A percentile compares a stretch with the other conserved stretches of the same genome.
Conservation (phyloP, 805 yeast species). For the Metschnikowia reukaufii region DNA sequence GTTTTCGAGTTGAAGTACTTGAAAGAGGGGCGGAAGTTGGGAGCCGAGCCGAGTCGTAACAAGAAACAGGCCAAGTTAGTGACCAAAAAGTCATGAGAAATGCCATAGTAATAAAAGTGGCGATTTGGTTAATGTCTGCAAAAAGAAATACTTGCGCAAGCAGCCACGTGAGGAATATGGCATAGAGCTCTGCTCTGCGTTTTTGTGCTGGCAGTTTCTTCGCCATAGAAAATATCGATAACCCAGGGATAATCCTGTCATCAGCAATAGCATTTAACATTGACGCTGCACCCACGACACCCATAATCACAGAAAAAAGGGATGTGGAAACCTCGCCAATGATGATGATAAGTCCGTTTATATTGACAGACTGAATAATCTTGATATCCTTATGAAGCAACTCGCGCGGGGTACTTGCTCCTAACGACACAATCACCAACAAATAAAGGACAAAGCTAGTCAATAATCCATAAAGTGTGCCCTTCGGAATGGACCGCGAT, state of each 20-base stretch:
- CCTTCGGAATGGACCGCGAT: conserved; percentile 85
- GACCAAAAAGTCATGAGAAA: conserved; percentile 94
- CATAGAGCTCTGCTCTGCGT: conserved; percentile 58
- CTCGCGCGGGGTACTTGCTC: conserved; percentile 75
- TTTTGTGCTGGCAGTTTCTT: conserved; percentile 43
- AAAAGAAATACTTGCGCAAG: conserved; percentile 82
- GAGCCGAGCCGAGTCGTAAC: conserved; percentile 86
- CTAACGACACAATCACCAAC: conserved; percentile 78
- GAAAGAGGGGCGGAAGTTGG: conserved; percentile 97
- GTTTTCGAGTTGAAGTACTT: conserved; percentile 79
- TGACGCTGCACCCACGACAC: conserved; percentile 93
- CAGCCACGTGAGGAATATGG: conserved; percentile 75
- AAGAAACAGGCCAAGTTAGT: conserved; percentile 92
- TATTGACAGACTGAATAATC: conserved; percentile 76
- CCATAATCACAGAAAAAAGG: conserved; percentile 89
- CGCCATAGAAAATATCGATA: conserved; percentile 47
- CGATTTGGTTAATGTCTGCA: conserved; percentile 91
- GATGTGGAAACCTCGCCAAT: conserved; percentile 93
- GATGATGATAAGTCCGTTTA: conserved; percentile 66
- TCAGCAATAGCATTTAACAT: conserved; percentile 87
- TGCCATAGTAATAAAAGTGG: conserved; percentile 95
- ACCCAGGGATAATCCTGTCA: conserved; percentile 84
- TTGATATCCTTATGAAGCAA: conserved; percentile 77
- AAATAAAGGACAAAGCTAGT: conserved; percentile 77
- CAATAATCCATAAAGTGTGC: conserved; percentile 83